These are phyloP conservation scores for Plantago elongata DNA, from an alignment of 257 asterid genomes.

Conservation along the genomic window DNA sequence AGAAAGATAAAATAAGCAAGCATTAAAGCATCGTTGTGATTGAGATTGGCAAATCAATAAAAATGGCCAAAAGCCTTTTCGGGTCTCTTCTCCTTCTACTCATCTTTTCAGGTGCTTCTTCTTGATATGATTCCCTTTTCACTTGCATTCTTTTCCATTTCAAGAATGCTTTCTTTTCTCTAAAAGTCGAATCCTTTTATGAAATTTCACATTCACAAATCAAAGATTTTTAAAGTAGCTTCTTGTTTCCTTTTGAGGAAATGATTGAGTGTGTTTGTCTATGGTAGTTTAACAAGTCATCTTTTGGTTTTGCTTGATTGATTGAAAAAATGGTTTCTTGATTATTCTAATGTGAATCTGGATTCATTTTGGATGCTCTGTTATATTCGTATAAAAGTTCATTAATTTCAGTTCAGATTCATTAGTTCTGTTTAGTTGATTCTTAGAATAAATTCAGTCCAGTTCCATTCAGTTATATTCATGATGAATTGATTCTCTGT, in stretches of 20 bases:
- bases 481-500: too few relatives aligned
- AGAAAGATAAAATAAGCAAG: too few relatives aligned
- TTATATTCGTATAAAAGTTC: too few relatives aligned
- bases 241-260: slow-evolving; percentile 5
- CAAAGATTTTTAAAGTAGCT: neutral
- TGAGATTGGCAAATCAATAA: slow-evolving; percentile 36
- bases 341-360: too few relatives aligned
- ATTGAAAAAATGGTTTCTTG: neutral
- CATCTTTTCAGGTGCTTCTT: slow-evolving; percentile 53
- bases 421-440: too few relatives aligned
- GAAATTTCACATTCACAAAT: too few relatives aligned
- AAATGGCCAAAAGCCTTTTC: slow-evolving; percentile 64
- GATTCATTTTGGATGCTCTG: too few relatives aligned
- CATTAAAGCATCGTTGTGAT: slow-evolving; percentile 35
- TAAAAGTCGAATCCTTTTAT: neutral
- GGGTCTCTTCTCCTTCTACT: slow-evolving; percentile 43
- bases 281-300: neutral
- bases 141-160: slow-evolving; percentile 14
- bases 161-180: neutral
- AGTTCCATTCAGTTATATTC: too few relatives aligned
- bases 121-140: neutral
- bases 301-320: neutral
- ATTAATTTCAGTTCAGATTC: too few relatives aligned
- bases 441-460: too few relatives aligned
- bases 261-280: neutral